These are phyloP conservation scores for Fusarium humuli DNA, from an alignment of 2,329 filamentous ascomycete genomes.

Conservation along the genomic window DNA sequence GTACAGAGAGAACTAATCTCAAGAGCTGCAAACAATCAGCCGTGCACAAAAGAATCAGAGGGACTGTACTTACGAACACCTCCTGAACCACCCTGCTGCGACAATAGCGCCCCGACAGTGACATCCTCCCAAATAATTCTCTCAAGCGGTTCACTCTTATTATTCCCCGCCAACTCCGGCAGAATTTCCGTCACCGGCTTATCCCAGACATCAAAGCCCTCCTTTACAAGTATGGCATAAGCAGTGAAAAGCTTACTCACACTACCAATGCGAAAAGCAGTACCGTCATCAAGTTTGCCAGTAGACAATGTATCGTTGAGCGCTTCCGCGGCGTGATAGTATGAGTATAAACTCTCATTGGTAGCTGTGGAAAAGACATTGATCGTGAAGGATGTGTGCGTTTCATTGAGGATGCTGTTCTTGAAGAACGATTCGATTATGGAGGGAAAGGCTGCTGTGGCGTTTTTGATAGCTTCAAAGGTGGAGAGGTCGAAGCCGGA, in stretches of 20 bases:
- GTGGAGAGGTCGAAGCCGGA: constrained; percentile 37
- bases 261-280: constrained; percentile 27
- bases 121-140: constrained; percentile 34
- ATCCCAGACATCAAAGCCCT: constrained; percentile 28
- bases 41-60: accelerated
- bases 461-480: constrained; percentile 8
- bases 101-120: constrained; percentile 33
- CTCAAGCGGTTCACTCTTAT: not conserved
- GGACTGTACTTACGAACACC: not conserved
- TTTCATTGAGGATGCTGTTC: constrained; percentile 14
- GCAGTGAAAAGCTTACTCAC: constrained; percentile 34
- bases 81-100: constrained; percentile 38
- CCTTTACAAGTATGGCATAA: constrained; percentile 33
- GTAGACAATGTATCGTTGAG: constrained; percentile 30
- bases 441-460: constrained; percentile 11
- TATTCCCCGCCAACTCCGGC: constrained; percentile 33
- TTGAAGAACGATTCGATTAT: constrained; percentile 26
- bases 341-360: constrained; percentile 42
- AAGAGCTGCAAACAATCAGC: not conserved
- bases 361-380: constrained; percentile 46
- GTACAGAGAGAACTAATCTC: not conserved
- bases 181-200: constrained; percentile 35
- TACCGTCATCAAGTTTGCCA: constrained; percentile 29
- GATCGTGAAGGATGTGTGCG: constrained; percentile 35
- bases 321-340: constrained; percentile 35